Evolutionary conservation across 768 basidiomycete species (phyloP).

Genomic region (Collybiopsis confluens): DNA sequence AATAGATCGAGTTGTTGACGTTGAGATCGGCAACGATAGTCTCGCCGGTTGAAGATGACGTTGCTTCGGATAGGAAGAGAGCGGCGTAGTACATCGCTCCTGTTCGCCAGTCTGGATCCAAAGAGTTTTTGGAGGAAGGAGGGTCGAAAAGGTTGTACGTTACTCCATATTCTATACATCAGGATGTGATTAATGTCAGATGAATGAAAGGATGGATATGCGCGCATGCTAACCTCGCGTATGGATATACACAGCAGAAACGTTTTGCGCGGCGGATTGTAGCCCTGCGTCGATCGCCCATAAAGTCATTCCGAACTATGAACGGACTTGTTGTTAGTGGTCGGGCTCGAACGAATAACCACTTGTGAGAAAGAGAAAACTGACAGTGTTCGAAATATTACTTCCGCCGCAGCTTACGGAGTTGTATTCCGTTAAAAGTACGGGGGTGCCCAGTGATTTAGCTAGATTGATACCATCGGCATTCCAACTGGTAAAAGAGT

Average conservation of each 20-base stretch:
- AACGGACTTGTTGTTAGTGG: no score
- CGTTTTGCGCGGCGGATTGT: conserved; percentile 27
- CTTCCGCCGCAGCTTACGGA: conserved; percentile 33
- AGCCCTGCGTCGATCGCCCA: conserved; percentile 33
- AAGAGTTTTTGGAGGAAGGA: conserved; percentile 20
- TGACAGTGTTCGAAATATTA: conserved; percentile 28
- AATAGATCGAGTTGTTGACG: conserved; percentile 23
- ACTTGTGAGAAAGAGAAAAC: conserved; percentile 3
- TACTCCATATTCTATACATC: conserved; percentile 26
- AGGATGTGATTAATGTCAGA: no score
- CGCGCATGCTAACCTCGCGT: conserved; percentile 16
- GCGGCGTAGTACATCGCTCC: conserved; percentile 31
- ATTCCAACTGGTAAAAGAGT: conserved; percentile 26
- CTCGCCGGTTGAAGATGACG: conserved; percentile 16
- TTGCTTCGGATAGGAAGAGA: conserved; percentile 28
- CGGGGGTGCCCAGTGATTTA: conserved; percentile 20
- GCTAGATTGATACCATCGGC: conserved; percentile 21
- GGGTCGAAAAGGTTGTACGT: conserved; percentile 37
- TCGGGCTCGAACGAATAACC: no score
- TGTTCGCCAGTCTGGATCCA: conserved; percentile 23
- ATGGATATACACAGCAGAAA: conserved; percentile 29
- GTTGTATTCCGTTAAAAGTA: conserved; percentile 32
- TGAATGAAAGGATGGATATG: no score
- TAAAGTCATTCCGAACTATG: conserved; percentile 31
- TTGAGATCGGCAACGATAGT: conserved; percentile 29